Percentiles rank a stretch among this genome's conserved stretches.
Conservation (phyloP, 73 alveolate genomes). For the Symbiodinium natans region DNA sequence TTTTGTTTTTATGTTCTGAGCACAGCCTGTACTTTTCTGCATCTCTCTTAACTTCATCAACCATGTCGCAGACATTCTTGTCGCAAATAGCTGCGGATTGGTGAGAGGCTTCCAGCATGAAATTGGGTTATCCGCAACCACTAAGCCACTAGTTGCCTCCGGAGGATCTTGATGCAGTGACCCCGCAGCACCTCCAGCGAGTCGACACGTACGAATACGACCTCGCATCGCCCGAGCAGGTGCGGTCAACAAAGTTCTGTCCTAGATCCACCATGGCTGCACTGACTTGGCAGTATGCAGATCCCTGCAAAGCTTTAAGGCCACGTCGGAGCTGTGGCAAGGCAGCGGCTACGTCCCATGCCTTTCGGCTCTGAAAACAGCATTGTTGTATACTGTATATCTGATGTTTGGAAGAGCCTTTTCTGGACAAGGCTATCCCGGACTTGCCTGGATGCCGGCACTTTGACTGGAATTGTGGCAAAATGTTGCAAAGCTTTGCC, state of each 20-base stretch:
- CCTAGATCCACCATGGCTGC: background rate
- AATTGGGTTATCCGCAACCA: too few relatives aligned
- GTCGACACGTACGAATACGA: background rate
- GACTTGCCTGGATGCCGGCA: slow-evolving; percentile 6
- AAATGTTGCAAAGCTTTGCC: too few relatives aligned
- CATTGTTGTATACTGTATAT: background rate
- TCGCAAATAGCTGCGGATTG: too few relatives aligned
- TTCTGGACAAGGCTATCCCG: background rate
- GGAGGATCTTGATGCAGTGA: background rate
- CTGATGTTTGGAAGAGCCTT: too few relatives aligned
- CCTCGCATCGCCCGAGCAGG: slow-evolving; percentile 7
- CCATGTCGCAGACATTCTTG: too few relatives aligned
- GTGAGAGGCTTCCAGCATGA: too few relatives aligned
- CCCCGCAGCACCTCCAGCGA: background rate
- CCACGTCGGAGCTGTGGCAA: slow-evolving; percentile 1
- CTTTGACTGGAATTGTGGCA: background rate
- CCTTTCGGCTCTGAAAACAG: background rate
- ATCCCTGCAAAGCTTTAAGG: background rate
- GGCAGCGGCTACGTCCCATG: background rate
- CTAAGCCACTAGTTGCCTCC: too few relatives aligned
- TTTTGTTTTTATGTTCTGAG: too few relatives aligned
- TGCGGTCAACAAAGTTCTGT: too few relatives aligned
- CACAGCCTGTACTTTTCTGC: too few relatives aligned
- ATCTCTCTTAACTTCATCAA: too few relatives aligned
- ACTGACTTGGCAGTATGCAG: background rate